These are phyloP conservation scores for Xeromyces bisporus DNA, from an alignment of 495 filamentous ascomycete genomes.

Conservation along the genomic window DNA sequence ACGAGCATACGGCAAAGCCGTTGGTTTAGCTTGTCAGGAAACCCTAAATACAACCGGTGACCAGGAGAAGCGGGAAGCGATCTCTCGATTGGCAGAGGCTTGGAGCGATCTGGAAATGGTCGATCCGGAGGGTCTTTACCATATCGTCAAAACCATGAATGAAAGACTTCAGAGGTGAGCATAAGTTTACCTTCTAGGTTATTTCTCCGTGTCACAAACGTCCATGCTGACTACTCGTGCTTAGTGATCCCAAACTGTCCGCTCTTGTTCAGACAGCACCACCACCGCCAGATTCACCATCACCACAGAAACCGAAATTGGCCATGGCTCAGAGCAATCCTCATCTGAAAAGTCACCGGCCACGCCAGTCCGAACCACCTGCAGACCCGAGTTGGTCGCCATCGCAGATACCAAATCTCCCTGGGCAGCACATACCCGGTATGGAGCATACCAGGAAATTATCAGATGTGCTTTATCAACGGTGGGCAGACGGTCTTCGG, in stretches of 20 bases:
- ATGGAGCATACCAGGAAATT: conserved; percentile 88
- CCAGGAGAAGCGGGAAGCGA: conserved; percentile 59
- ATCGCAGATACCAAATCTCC: conserved; percentile 22
- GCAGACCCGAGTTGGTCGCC: conserved; percentile 19
- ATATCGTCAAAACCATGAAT: conserved; percentile 57
- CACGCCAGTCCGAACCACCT: conserved; percentile 42
- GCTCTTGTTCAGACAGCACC: conserved; percentile 26
- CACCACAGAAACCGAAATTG: conserved; percentile 42
- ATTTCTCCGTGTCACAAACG: no score
- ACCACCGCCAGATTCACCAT: conserved; percentile 26
- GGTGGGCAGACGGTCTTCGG: conserved; percentile 77
- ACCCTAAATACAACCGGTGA: conserved; percentile 61
- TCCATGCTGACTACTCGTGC: no score
- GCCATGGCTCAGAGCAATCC: conserved; percentile 70
- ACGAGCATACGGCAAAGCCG: conserved; percentile 56
- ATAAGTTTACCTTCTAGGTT: no score
- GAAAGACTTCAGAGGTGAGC: conserved; percentile 36
- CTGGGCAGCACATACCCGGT: conserved; percentile 40
- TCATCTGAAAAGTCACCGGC: conserved; percentile 60
- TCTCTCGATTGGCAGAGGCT: conserved; percentile 64
- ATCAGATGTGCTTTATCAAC: conserved; percentile 72
- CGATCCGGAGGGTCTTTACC: conserved; percentile 81
- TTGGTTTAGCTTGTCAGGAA: conserved; percentile 71
- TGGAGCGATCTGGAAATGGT: conserved; percentile 69
- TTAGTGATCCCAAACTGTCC: conserved; percentile 36